Conservation (phyloP, 208 protist species). For the Lotmaria passim region DNA sequence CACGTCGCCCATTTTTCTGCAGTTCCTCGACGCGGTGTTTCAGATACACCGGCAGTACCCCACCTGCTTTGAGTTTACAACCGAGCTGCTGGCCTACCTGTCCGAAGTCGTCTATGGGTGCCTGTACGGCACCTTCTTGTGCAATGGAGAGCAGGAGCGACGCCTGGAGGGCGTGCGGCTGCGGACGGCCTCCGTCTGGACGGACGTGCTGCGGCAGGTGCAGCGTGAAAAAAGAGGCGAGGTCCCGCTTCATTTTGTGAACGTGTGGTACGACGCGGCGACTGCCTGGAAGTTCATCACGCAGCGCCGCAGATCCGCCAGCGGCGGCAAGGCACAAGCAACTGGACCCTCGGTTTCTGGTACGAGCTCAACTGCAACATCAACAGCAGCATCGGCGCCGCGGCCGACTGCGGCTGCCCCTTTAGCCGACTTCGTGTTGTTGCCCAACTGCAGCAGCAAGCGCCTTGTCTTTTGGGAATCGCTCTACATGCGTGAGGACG, state of each 20-base stretch:
- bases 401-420: too few species aligned
- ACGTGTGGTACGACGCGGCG: conserved; percentile 62
- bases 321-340: not conserved
- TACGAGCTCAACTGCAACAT: too few species aligned
- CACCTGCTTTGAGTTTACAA: conserved; percentile 94
- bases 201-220: conserved; percentile 57
- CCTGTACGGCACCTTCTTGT: conserved; percentile 87
- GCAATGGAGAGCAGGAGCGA: conserved; percentile 84
- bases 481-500: conserved; percentile 55
- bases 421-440: conserved; percentile 38
- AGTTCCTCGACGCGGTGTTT: conserved; percentile 96
- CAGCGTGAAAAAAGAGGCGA: conserved; percentile 54
- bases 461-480: conserved; percentile 75
- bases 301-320: conserved; percentile 19
- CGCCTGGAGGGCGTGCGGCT: conserved; percentile 75
- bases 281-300: conserved; percentile 69
- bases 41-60: conserved; percentile 94
- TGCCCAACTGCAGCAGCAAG: conserved; percentile 73
- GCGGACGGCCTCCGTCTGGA: conserved; percentile 77
- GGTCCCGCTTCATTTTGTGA: conserved; percentile 68
- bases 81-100: conserved; percentile 84
- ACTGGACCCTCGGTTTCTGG: not conserved
- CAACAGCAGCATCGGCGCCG: too few species aligned
- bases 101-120: conserved; percentile 86
- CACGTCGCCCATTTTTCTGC: conserved; percentile 93